Base-by-base conservation (phyloP, 2,329 filamentous ascomycete genomes). In the Fusarium sp. region DNA sequence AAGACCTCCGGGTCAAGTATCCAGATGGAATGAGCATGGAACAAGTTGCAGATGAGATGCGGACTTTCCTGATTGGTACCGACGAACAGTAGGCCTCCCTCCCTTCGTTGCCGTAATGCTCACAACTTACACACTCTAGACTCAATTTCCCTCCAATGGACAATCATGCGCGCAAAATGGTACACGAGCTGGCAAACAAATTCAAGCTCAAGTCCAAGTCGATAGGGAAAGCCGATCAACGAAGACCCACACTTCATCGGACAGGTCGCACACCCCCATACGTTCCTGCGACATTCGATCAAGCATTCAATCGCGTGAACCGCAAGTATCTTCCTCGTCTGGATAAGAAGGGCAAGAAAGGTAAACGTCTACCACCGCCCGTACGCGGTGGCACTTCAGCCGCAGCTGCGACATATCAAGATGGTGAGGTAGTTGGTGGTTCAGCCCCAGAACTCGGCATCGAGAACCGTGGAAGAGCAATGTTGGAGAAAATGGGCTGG, bases 401-500 rank as follows among this genome's bases (percentile, higher is more conserved):
- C 23, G 63, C 69, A 3, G 73, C 74, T 11, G 66, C 75, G 7
- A 85, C 84, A 3, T 93, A 96, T 71, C 88, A 87, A 64, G 92
- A 98, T 74, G 96, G 96, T 20, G 94, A 98, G 70, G 83, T 97
- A 28, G 94, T 98, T 4, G 96, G 95, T 47, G 93, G 88, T 3
- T 88, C 89, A 47, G 94, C 95, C 3, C 92, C 94, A 13, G 94
- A 97, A 77, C 85, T 99, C 31, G 92, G 93, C 2, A 83, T 84
- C 7, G 92, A 92, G 54, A 98, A 97, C 77, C 93, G 89, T 70
- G 96, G 96, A 13, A 88, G 93, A 50, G 89, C 89, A 5, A 92
- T 99, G 89, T 81, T 99, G 68, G 93, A 97, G 81, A 98, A 96
- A 81, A 98, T 98, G 96, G 96, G 96, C 6, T 99, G 96, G 94